Base-by-base conservation (phyloP, 441 rosid genomes). In the Cnidoscolus chayamansa region DNA sequence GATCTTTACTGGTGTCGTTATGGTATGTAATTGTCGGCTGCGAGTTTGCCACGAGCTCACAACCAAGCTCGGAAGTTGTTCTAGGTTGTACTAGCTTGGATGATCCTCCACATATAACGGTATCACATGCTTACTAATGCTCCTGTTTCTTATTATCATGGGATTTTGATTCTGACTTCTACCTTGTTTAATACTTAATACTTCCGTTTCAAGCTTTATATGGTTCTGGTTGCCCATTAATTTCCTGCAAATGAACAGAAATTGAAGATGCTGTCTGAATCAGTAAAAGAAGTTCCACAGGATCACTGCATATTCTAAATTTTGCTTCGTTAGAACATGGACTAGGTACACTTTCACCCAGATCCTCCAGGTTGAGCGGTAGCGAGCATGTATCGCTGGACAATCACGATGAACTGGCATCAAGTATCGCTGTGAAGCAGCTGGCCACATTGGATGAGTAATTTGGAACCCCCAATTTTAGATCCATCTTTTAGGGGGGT, bases 21-120 rank as follows among this genome's bases (percentile, higher is more conserved):
- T 30, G 31, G 19, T 3, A 78, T 71, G 50, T 71, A 63, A 43
- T 58, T 75, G 40, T 71, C 96, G 93, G 99, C 83, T 96, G 19
- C 84, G 94, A 81, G 98, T 76, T 32, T 96, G 98, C 77, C 96
- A 93, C 82, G 91, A 93, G 83, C 93, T 96, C 48, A 86, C 97
- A 40, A 68, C 87, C 45, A 96, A 93, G 74, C 82, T 91, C 65
- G 83, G 81, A 86, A 89, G 86, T 96, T 25, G 78, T 96, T 78
- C 82, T 96, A 53, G 99, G 99, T 25, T 88, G 91, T 6, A 76
- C 99, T 4, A 89, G 97, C 81, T 78, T 93, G 6, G 98, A 93
- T 53, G 97, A 96, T 82, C 94, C 99, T 60, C 96, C 90, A 1
- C 88, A 88, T 74, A 83, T 93, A 30, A 89, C 89, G 88, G 99